Conservation (phyloP, 768 basidiomycete species). For the Dacryopinax primogenitus region DNA sequence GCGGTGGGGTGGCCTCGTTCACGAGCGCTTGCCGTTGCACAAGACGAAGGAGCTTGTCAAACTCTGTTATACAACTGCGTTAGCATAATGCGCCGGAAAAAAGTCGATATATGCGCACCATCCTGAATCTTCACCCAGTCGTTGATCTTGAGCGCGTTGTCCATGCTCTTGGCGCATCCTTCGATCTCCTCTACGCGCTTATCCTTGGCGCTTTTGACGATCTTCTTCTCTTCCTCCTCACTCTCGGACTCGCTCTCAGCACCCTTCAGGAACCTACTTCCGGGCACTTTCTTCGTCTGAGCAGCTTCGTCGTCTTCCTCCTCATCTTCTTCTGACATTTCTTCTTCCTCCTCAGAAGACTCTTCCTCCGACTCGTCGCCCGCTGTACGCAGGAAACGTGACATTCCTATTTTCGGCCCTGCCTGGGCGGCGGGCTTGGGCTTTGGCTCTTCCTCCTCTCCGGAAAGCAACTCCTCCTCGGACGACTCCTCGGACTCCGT, state of each 20-base stretch:
- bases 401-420: conserved; percentile 46
- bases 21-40: conserved; percentile 76
- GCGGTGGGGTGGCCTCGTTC: conserved; percentile 74
- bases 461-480: conserved; percentile 56
- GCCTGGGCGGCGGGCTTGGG: conserved; percentile 28
- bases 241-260: conserved; percentile 49
- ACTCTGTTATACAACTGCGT: conserved; percentile 47
- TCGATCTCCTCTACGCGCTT: conserved; percentile 94
- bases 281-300: conserved; percentile 30
- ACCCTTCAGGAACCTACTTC: conserved; percentile 34
- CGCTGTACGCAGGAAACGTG: conserved; percentile 53
- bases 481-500: conserved; percentile 50
- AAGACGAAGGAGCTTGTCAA: conserved; percentile 88
- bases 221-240: conserved; percentile 45
- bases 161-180: conserved; percentile 75
- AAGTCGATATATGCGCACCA: conserved; percentile 38
- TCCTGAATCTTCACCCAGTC: conserved; percentile 89
- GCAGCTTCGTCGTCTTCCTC: conserved; percentile 29
- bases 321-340: conserved; percentile 37
- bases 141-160: conserved; percentile 89
- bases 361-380: conserved; percentile 38
- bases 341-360: conserved; percentile 42
- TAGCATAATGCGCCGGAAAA: neutral
- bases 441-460: conserved; percentile 43
- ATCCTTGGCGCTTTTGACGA: conserved; percentile 81